phyloP scores from a whole-genome alignment of 345 rosid genomes.

The Citrus reticulata region DNA sequence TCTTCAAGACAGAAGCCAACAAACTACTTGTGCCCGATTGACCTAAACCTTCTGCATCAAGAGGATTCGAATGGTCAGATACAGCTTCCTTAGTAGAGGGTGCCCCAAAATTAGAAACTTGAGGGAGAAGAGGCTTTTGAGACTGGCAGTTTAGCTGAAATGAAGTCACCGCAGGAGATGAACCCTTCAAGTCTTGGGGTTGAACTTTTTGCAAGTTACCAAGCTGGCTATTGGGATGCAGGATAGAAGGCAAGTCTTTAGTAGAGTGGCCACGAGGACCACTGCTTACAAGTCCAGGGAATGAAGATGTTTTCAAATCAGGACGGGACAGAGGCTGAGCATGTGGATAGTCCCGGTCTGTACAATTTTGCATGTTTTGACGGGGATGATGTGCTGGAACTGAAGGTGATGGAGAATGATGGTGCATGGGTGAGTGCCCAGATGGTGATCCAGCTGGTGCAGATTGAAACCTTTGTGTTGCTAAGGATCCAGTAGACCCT shows the following conservation, averaged over 20 bases:
- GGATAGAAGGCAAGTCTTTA: conserved; percentile 27
- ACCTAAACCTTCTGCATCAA: conserved; percentile 36
- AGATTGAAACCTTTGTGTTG: conserved; percentile 43
- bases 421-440: conserved; percentile 45
- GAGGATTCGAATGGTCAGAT: conserved; percentile 30
- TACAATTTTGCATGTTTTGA: conserved; percentile 26
- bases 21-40: conserved; percentile 58
- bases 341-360: conserved; percentile 34
- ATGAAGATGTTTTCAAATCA: conserved; percentile 46
- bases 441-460: conserved; percentile 37
- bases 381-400: conserved; percentile 22
- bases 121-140: conserved; percentile 29
- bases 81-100: conserved; percentile 26
- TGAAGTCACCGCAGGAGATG: conserved; percentile 27
- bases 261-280: conserved; percentile 25
- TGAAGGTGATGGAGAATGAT: conserved; percentile 37
- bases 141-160: conserved; percentile 28
- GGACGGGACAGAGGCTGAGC: conserved; percentile 39
- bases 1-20: conserved; percentile 70
- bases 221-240: conserved; percentile 27
- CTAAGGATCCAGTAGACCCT: conserved; percentile 42
- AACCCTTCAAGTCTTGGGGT: conserved; percentile 21
- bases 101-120: conserved; percentile 34
- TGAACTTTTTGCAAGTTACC: conserved; percentile 28
- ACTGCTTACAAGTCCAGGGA: conserved; percentile 37